A percentile compares a stretch with the other conserved stretches of the same genome.
Evolutionary conservation across 164 flowering plant genomes (phyloP).

Genomic region (Dillenia suffruticosa): DNA sequence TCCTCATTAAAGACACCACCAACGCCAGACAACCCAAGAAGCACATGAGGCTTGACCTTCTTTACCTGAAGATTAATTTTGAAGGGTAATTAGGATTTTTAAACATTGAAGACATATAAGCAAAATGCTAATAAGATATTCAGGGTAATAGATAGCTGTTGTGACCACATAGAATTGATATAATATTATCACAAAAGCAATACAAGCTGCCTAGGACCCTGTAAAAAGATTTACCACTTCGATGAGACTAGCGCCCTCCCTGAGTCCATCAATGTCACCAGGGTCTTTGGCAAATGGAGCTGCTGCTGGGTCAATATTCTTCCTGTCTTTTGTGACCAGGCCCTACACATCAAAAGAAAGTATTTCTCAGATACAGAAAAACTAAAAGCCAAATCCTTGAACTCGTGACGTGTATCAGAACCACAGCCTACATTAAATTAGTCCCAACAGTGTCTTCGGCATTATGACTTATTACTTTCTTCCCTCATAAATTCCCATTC

Average conservation of each 20-base stretch:
- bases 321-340: constrained; percentile 79
- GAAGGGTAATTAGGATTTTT: neutral
- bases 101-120: neutral
- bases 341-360: constrained; percentile 50
- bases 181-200: no score
- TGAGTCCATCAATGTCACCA: constrained; percentile 61
- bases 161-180: no score
- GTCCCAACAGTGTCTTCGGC: no score
- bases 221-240: constrained; percentile 72
- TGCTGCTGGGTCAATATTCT: constrained; percentile 79
- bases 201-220: neutral
- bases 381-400: neutral
- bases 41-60: constrained; percentile 88
- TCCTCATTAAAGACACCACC: constrained; percentile 87
- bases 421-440: no score
- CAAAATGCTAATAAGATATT: neutral
- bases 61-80: constrained; percentile 48
- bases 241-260: constrained; percentile 77
- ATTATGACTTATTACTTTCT: no score
- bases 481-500: no score
- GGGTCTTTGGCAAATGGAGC: constrained; percentile 72
- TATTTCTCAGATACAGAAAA: constrained; percentile 2
- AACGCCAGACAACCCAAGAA: constrained; percentile 93
- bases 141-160: no score
- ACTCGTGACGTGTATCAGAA: neutral